Evolutionary conservation across 768 basidiomycete species (phyloP), one percentile per base, ranked within the genome.

Genomic region (Grammothele lineata): DNA sequence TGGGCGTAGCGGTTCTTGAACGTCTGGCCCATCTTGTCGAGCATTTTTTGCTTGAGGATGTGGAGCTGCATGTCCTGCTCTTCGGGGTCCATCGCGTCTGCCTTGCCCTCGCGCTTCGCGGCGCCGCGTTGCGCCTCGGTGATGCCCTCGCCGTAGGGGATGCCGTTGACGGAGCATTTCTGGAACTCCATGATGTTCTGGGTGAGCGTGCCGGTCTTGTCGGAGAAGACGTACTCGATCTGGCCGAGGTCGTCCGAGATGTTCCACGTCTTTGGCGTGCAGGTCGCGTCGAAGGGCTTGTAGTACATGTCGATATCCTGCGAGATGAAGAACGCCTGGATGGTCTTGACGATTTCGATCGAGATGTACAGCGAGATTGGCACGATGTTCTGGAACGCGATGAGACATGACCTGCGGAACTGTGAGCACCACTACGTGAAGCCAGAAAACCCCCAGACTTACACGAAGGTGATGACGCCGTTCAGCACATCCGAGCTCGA

Each of bases 101-200:
- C 75, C 30, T 74, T 75, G 9, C 92, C 92, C 53, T 91, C 80
- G 1, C 94, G 77, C 43, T 85, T 85, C 1, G 90, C 92, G 0
- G 92, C 87, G 27, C 94, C 95, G 19, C 91, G 81, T 66, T 94
- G 92, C 0, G 94, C 95, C 66, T 98, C 95, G 0, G 95, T 97
- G 49, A 97, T 63, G 7, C 94, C 94, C 59, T 98, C 95, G 9
- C 95, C 95, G 60, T 96, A 98, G 0, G 81, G 62, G 3, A 89
- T 68, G 1, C 93, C 94, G 43, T 81, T 68, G 48, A 97, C 77
- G 0, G 92, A 94, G 58, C 92, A 96, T 62, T 89, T 93, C 64
- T 96, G 92, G 70, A 96, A 97, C 70, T 95, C 93, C 95, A 97
- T 98, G 59, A 95, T 73, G 69, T 98, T 99, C 67, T 96, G 94